Evolutionary conservation across 192 early-diverging fungal species (phyloP).

Genomic region (Haplosporangium gracile): DNA sequence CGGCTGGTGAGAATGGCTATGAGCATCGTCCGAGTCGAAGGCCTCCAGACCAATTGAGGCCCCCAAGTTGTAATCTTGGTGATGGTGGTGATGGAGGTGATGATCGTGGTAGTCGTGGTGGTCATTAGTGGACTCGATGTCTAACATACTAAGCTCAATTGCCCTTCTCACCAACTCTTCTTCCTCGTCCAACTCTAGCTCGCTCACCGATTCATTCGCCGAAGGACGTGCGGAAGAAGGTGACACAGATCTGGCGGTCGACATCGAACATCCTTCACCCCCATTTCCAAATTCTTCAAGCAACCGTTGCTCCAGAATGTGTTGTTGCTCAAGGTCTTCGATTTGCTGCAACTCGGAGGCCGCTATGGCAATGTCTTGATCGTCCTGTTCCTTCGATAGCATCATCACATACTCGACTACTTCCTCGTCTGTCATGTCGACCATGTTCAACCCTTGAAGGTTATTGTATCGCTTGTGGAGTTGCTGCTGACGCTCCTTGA

Average conservation of each 20-base stretch:
- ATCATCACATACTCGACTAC: conserved; percentile 69
- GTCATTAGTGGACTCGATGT: background rate
- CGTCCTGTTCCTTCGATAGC: conserved; percentile 57
- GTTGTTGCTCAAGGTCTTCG: conserved; percentile 18
- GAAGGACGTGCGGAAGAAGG: background rate
- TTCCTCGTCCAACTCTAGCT: conserved; percentile 43
- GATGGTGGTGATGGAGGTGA: background rate
- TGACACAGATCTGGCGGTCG: background rate
- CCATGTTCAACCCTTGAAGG: conserved; percentile 54
- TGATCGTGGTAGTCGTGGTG: background rate
- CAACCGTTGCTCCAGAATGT: background rate
- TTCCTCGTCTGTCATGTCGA: conserved; percentile 68
- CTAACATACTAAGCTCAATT: conserved; percentile 47
- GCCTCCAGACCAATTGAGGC: background rate
- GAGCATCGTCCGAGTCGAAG: background rate
- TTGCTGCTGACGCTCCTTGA: conserved; percentile 41
- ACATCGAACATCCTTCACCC: conserved; percentile 20
- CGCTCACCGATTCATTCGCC: conserved; percentile 4
- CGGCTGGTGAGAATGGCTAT: background rate
- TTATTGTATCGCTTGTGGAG: conserved; percentile 47
- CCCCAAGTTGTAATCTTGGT: background rate
- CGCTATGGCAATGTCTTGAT: conserved; percentile 13
- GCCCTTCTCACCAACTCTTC: conserved; percentile 46
- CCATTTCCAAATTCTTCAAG: conserved; percentile 3
- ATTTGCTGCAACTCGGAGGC: conserved; percentile 33